Percentiles rank a stretch among this genome's conserved stretches.
Evolutionary conservation across 2,329 filamentous ascomycete genomes (phyloP).

Genomic region (Chalaropsis ovoidea): DNA sequence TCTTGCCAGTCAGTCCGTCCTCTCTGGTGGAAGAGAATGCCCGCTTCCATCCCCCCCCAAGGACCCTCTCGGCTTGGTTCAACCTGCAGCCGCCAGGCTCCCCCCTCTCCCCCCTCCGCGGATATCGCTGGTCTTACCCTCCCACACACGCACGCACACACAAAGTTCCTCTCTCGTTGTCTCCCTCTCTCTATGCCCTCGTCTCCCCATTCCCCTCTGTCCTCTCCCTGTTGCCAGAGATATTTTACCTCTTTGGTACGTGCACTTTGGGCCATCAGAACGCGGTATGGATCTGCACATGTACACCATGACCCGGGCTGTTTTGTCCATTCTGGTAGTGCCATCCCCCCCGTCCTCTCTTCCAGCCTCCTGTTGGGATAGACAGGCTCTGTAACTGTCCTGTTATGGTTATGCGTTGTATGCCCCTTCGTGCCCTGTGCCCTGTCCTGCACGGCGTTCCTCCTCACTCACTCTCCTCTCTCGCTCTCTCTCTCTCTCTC

Average conservation of each 20-base stretch:
- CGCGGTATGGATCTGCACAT: conserved; percentile 1
- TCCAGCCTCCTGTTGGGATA: background rate
- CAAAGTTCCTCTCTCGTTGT: background rate
- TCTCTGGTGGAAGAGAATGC: background rate
- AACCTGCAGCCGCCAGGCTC: background rate
- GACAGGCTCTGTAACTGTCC: too few relatives aligned
- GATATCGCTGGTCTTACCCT: background rate
- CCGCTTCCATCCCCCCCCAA: background rate
- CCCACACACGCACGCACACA: background rate
- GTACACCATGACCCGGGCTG: background rate
- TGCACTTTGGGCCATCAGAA: background rate
- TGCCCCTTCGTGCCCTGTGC: too few relatives aligned
- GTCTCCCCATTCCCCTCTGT: background rate
- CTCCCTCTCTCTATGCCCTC: background rate
- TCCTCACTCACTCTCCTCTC: too few relatives aligned
- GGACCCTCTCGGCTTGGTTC: background rate
- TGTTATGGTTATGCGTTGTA: too few relatives aligned
- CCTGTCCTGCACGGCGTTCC: too few relatives aligned
- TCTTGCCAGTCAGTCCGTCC: background rate
- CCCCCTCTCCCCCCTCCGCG: background rate
- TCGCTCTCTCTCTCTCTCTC: too few relatives aligned
- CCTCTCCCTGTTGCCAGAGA: background rate
- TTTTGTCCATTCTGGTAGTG: background rate
- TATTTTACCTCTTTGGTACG: background rate
- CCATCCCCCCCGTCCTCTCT: background rate